phyloP scores from a whole-genome alignment of 345 rosid species.

The Heritiera littoralis region DNA sequence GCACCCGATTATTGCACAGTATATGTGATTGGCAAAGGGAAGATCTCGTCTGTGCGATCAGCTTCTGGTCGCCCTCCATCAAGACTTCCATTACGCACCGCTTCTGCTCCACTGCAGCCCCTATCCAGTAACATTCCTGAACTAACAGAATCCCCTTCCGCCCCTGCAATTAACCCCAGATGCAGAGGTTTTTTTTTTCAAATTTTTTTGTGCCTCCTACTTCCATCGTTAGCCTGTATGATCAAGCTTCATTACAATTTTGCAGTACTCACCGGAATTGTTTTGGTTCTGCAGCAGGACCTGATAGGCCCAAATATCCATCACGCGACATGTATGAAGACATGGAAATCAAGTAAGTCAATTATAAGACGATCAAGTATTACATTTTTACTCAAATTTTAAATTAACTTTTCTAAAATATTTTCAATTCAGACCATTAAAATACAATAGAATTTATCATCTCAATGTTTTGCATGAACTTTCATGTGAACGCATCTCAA shows the following conservation, averaged over 20 bases:
- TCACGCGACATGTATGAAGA: slow-evolving; percentile 34
- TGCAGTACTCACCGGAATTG: not conserved
- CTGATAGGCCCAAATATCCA: slow-evolving; percentile 27
- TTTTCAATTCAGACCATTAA: too few species aligned
- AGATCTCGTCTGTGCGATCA: slow-evolving; percentile 54
- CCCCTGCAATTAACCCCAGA: slow-evolving; percentile 9
- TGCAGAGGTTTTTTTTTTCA: slow-evolving; percentile 31
- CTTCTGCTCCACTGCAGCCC: too few species aligned
- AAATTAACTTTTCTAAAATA: too few species aligned
- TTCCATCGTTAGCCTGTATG: too few species aligned
- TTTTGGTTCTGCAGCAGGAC: slow-evolving; percentile 10
- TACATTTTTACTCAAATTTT: too few species aligned
- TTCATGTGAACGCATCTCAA: too few species aligned
- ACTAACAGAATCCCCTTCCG: not conserved
- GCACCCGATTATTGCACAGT: slow-evolving; percentile 75
- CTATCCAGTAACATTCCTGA: not conserved
- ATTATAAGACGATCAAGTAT: too few species aligned
- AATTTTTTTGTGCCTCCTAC: too few species aligned
- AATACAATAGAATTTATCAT: too few species aligned
- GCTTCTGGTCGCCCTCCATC: slow-evolving; percentile 46
- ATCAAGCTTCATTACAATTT: too few species aligned
- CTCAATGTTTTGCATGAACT: too few species aligned
- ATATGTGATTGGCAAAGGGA: slow-evolving; percentile 69
- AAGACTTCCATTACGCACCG: slow-evolving; percentile 19
- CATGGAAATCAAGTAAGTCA: slow-evolving; percentile 40